phyloP scores from a whole-genome alignment of 2,329 filamentous ascomycete genomes.

The Piedraia hortae region DNA sequence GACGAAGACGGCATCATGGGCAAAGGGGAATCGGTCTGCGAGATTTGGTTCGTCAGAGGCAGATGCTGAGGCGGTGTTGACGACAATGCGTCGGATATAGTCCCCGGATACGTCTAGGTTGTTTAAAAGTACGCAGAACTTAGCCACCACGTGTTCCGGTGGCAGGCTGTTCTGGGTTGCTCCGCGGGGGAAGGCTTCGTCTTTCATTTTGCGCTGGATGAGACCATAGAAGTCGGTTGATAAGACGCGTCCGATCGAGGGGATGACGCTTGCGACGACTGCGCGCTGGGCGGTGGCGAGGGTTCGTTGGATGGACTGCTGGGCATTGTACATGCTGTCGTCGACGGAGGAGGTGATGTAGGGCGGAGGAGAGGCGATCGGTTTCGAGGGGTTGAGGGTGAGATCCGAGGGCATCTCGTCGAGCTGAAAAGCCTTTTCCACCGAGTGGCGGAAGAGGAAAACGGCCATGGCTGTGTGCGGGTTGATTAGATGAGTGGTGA shows the following conservation, averaged over 20 bases:
- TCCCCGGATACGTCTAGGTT: conserved; percentile 80
- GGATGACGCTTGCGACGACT: conserved; percentile 50
- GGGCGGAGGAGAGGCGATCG: conserved; percentile 50
- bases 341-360: conserved; percentile 90
- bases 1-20: conserved; percentile 44
- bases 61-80: conserved; percentile 24
- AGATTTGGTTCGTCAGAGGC: background rate
- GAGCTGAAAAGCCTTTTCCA: conserved; percentile 91
- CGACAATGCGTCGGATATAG: conserved; percentile 68
- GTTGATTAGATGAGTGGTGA: conserved; percentile 41
- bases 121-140: conserved; percentile 83
- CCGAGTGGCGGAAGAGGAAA: conserved; percentile 87
- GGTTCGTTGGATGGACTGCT: conserved; percentile 64
- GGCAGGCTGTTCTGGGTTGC: conserved; percentile 54
- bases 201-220: conserved; percentile 91
- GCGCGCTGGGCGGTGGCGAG: conserved; percentile 61
- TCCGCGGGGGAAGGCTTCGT: conserved; percentile 73
- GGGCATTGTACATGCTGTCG: conserved; percentile 98
- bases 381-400: conserved; percentile 43
- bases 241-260: conserved; percentile 53
- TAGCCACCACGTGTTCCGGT: conserved; percentile 63
- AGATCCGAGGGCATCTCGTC: conserved; percentile 67
- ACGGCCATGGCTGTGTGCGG: conserved; percentile 83
- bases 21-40: conserved; percentile 38
- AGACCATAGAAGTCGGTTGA: conserved; percentile 82